Evolutionary conservation across 805 yeast genomes (phyloP).

Genomic region (Lipomyces sp.): DNA sequence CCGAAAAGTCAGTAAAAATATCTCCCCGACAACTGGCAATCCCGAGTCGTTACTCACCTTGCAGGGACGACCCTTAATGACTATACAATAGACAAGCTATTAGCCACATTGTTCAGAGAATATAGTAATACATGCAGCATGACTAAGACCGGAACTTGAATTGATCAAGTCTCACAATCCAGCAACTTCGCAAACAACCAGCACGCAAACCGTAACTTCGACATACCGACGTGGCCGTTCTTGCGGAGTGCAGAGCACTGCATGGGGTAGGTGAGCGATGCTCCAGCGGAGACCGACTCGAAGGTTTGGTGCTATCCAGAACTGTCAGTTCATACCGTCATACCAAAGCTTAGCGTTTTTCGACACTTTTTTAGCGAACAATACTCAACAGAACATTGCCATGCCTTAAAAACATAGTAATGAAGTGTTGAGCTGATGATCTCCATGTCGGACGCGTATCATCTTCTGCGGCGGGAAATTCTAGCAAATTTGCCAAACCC

Average conservation of each 20-base stretch:
- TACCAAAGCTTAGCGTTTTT: background rate
- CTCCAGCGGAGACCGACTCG: slow-evolving; percentile 98
- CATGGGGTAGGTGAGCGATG: slow-evolving; percentile 97
- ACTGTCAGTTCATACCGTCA: background rate
- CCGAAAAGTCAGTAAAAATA: background rate
- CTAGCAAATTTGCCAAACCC: background rate
- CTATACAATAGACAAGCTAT: slow-evolving; percentile 14
- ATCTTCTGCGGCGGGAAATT: background rate
- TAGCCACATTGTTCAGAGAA: background rate
- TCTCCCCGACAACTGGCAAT: background rate
- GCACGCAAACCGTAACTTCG: background rate
- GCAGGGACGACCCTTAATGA: slow-evolving; percentile 98
- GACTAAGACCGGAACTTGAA: background rate
- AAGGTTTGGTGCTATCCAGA: slow-evolving; percentile 64
- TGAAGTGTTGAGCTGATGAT: background rate
- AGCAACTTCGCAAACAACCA: background rate
- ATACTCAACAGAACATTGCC: background rate
- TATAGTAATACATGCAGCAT: background rate
- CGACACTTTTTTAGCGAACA: background rate
- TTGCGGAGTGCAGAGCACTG: slow-evolving; percentile 99
- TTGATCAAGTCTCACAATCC: background rate
- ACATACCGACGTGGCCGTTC: slow-evolving; percentile 89
- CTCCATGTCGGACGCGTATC: background rate
- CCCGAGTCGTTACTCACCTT: slow-evolving; percentile 51
- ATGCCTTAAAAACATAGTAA: background rate